Percentiles rank a stretch among this genome's conserved stretches.
Conservation (phyloP, 2,329 filamentous ascomycete species). For the Pseudogymnoascus sp. region DNA sequence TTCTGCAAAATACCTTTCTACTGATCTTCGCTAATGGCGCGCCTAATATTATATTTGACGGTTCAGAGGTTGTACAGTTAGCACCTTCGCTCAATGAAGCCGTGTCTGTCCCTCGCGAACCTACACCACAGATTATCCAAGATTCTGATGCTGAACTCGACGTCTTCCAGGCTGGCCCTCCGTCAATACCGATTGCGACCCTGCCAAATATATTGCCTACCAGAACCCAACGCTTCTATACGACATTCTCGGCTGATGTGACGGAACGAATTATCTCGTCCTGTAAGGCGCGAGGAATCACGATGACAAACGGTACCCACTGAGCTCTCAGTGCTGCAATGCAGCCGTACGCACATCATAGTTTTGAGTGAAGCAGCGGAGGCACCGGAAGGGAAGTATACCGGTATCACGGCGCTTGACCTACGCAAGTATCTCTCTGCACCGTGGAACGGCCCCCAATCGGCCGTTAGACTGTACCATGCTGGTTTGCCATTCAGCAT, state of each 20-base stretch:
- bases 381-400: background rate
- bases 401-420: background rate
- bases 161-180: no score
- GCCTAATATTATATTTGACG: background rate
- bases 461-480: background rate
- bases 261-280: background rate
- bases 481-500: background rate
- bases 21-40: background rate
- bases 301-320: background rate
- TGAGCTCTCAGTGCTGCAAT: background rate
- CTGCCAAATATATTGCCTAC: no score
- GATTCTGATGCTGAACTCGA: no score
- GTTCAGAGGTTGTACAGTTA: background rate
- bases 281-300: background rate
- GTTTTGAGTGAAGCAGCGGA: background rate
- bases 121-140: no score
- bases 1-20: background rate
- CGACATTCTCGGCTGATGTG: no score
- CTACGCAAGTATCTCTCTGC: background rate
- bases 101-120: no score
- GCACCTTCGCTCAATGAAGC: no score
- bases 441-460: background rate
- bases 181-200: no score
- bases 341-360: background rate
- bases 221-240: no score